Conservation (phyloP, 2,329 filamentous ascomycete species). For the Colletotrichum sp. region DNA sequence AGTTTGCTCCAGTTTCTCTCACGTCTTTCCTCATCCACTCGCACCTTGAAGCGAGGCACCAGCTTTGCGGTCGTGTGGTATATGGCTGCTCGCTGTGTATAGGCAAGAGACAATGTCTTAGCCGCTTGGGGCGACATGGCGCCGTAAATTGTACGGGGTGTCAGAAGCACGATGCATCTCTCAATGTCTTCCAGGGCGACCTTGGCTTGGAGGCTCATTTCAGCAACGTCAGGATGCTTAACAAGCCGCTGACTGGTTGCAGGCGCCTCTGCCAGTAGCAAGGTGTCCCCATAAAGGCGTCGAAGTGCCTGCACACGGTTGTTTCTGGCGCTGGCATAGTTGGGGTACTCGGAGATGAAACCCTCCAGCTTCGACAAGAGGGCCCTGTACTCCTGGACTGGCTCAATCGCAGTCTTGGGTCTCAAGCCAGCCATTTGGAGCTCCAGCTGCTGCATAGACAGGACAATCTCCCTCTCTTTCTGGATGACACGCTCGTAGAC, state of each 20-base stretch:
- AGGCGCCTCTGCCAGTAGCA: constrained; percentile 50
- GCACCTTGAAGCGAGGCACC: constrained; percentile 37
- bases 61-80: constrained; percentile 66
- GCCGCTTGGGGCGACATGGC: constrained; percentile 68
- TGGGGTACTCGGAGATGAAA: constrained; percentile 63
- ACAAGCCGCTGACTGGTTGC: constrained; percentile 47
- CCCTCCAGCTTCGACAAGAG: constrained; percentile 55
- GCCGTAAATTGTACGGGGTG: constrained; percentile 53
- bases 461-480: constrained; percentile 59
- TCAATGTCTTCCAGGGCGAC: constrained; percentile 59
- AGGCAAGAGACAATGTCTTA: constrained; percentile 70
- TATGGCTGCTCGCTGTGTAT: constrained; percentile 74
- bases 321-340: constrained; percentile 75
- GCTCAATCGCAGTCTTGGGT: constrained; percentile 39
- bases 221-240: constrained; percentile 36
- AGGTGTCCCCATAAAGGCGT: constrained; percentile 65
- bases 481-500: constrained; percentile 57
- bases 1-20: constrained; percentile 57
- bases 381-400: constrained; percentile 49
- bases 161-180: constrained; percentile 62
- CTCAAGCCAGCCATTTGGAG: constrained; percentile 52
- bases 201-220: constrained; percentile 43
- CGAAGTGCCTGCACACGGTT: constrained; percentile 75
- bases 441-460: constrained; percentile 60
- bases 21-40: constrained; percentile 41